Evolutionary conservation across 106 monocot species (phyloP).

Genomic region (Gastrodia elata): DNA sequence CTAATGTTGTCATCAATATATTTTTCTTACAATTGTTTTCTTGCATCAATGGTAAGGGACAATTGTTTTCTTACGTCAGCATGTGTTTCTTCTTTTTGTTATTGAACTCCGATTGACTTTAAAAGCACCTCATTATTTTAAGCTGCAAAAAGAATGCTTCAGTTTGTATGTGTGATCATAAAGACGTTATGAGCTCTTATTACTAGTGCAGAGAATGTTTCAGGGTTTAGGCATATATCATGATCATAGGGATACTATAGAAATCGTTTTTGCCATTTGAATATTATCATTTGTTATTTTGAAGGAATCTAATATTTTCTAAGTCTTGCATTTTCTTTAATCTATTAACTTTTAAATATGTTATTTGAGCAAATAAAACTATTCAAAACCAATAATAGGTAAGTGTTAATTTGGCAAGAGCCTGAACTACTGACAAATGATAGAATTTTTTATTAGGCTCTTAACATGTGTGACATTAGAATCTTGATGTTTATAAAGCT

Average conservation of each 20-base stretch:
- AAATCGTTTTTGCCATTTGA: background rate
- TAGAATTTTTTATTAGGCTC: background rate
- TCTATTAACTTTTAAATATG: background rate
- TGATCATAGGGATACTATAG: background rate
- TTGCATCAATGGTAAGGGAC: background rate
- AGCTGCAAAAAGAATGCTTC: background rate
- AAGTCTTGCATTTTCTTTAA: background rate
- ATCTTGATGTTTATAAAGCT: no score
- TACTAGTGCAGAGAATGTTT: background rate
- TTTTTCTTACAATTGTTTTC: no score
- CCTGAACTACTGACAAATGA: background rate
- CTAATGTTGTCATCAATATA: no score
- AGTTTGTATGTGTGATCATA: background rate
- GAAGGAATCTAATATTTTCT: background rate
- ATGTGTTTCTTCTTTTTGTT: no score
- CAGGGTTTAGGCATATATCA: background rate
- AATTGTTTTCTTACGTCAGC: no score
- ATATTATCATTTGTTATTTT: background rate
- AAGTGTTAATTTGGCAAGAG: background rate
- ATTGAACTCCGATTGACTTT: background rate
- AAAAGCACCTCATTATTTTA: background rate
- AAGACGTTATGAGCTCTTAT: background rate
- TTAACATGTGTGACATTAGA: no score
- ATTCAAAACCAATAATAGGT: background rate
- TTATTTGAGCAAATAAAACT: background rate